Base-by-base conservation (phyloP, 2,329 filamentous ascomycete genomes). In the Talaromyces sp. region DNA sequence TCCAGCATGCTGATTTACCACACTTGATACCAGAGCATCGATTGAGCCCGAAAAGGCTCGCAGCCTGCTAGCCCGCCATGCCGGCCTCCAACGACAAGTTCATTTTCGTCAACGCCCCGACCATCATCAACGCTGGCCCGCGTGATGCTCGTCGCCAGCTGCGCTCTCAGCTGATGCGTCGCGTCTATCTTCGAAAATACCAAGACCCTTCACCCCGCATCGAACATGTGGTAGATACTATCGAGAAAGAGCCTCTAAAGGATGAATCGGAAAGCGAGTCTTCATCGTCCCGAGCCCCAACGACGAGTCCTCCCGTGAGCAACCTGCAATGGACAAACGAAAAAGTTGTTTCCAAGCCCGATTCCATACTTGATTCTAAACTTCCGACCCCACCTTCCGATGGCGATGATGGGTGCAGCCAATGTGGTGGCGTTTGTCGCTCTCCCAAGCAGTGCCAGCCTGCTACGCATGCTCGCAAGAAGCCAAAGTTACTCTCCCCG, bases 151-250 rank as follows among this genome's bases (percentile, higher is more conserved):
- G 59, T 29, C 61, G 59, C 7, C 52, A 61, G 19, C 38, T 63
- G 4, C 61, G 61, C 19, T 63, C 61, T 50, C 59, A 61, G 56
- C 54, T 63, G 59, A 63, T 63, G 61, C 61, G 61, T 27, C 61
- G 61, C 11, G 51, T 63, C 6, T 61, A 63, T 38, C 38, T 59
- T 35, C 57, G 61, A 24, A 63, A 61, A 27, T 57, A 63, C 26
- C 26, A 50, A 38, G 55, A 41, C 10, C 19, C 38, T 57, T 31
- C 41, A 4, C 32, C 43, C 12, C 29, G 31, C n/a, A 31, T 48
- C 12, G 59, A 58, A 3, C 29, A 54, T 24, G 27, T 35, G 2
- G 29, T n/a, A 7, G 21, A 10, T n/a, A 19, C 35, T 1, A 26
- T 24, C 31, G 52, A 59, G 19, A 31, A 50, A 26, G 52, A 56